A percentile compares a stretch with the other conserved stretches of the same genome.
phyloP scores from a whole-genome alignment of 208 protist species.

The Hexamita inflata region DNA sequence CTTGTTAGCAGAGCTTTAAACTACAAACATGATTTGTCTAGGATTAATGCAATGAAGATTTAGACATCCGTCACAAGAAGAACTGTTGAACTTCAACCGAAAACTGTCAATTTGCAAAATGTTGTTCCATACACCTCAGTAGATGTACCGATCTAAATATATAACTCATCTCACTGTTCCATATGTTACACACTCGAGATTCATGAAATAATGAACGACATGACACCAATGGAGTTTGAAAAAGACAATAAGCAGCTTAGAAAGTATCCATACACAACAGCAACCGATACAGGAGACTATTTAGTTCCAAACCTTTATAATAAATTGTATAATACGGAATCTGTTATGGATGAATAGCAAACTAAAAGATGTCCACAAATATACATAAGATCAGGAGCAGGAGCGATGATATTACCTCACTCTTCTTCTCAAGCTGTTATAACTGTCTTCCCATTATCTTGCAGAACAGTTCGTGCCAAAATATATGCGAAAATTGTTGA shows the following conservation, averaged over 20 bases:
- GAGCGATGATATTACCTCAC: not conserved
- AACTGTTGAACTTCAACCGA: no score
- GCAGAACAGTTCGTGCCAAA: not conserved
- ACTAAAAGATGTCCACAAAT: conserved; percentile 7
- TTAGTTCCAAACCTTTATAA: conserved; percentile 11
- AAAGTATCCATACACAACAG: conserved; percentile 1
- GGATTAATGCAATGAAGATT: no score
- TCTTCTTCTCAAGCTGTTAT: not conserved
- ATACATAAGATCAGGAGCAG: not conserved
- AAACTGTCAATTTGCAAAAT: no score
- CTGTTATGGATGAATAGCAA: not conserved
- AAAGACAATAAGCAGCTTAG: not conserved
- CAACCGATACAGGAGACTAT: conserved; percentile 4
- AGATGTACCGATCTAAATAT: no score
- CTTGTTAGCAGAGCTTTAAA: no score
- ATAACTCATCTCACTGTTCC: no score
- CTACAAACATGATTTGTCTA: no score
- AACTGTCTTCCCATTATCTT: not conserved
- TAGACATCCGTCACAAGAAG: no score
- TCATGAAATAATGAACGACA: conserved; percentile 7
- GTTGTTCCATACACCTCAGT: no score
- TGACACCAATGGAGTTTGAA: not conserved
- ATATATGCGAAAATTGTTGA: conserved; percentile 15
- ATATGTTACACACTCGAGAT: conserved; percentile 5
- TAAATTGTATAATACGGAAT: conserved; percentile 2